Percentiles rank a stretch among this genome's conserved stretches.
Evolutionary conservation across 495 filamentous ascomycete genomes (phyloP).

Genomic region (Friedmanniomyces endolithicus): DNA sequence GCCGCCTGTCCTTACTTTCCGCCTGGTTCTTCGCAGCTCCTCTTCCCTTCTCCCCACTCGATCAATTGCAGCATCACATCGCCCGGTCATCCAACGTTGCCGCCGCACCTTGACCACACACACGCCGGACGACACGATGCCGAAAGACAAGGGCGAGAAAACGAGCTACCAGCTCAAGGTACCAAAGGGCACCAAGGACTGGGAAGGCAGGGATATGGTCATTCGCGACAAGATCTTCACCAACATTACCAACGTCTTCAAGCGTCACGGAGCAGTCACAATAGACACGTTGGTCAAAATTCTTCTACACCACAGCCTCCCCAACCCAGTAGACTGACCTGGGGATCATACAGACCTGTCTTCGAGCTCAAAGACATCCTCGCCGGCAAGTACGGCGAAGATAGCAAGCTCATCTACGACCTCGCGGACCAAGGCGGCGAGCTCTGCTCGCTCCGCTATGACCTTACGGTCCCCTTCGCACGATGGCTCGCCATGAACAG

Average conservation of each 20-base stretch:
- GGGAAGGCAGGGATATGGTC: slow-evolving; percentile 58
- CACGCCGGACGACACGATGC: slow-evolving; percentile 12
- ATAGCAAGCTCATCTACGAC: slow-evolving; percentile 83
- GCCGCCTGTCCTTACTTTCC: background rate
- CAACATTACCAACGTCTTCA: slow-evolving; percentile 73
- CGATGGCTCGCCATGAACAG: slow-evolving; percentile 80
- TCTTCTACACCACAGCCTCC: background rate
- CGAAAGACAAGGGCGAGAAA: slow-evolving; percentile 22
- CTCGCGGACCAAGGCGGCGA: slow-evolving; percentile 77
- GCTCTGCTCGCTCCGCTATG: slow-evolving; percentile 74
- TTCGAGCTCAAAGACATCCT: slow-evolving; percentile 71
- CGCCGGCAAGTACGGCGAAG: slow-evolving; percentile 83
- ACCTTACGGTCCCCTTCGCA: slow-evolving; percentile 83
- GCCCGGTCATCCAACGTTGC: background rate
- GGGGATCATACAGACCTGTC: slow-evolving; percentile 25
- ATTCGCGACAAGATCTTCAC: slow-evolving; percentile 75
- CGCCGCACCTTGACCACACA: background rate
- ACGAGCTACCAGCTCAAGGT: slow-evolving; percentile 21
- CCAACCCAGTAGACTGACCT: background rate
- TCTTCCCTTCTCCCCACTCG: background rate
- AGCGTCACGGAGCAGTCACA: slow-evolving; percentile 74
- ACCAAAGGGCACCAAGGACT: slow-evolving; percentile 24
- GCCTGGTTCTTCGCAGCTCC: background rate
- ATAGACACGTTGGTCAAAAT: slow-evolving; percentile 52
- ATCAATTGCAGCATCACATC: background rate